Base-by-base conservation (phyloP, 1,284 basidiomycete genomes). In the Sporisorium sorghi region DNA sequence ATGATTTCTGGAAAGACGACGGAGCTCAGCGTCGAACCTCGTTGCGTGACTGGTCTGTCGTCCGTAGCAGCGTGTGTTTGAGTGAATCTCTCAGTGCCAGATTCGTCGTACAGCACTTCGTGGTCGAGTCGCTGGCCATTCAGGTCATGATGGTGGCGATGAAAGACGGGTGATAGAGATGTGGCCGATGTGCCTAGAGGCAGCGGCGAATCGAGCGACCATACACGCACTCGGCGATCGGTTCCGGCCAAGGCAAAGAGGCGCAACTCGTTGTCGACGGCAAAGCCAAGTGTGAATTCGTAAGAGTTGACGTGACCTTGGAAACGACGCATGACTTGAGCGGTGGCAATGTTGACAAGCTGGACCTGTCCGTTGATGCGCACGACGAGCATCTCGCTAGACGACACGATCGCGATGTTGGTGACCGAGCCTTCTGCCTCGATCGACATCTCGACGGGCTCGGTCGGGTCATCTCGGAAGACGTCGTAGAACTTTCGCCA, bases 231-330 rank as follows among this genome's bases (percentile, higher is more conserved):
- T 21, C 40, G 42, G 12, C 56, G 30, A 30, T 73, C 70, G 15
- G 56, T n/a, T 2, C 70, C 70, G 5, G 64, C 64, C 23, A 73
- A 33, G 6, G 70, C 70, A 5, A 73, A 15, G 3, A 73, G 42
- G 2, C 60, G 51, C n/a, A 54, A 33, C 2, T 49, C 43, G 1
- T 37, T 21, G 24, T 73, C 64, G 17, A 68, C 35, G 4, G 64
- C 64, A 19, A 53, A 57, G 7, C 49, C 72, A 0, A 74, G 49
- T 6, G 42, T n/a, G n/a, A 59, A 74, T 0, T 42, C 30, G 24
- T 69, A 74, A 9, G 60, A 52, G n/a, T 74, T 74, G 40, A 67
- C 56, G 35, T 74, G 72, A 3, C 72, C 72, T 7, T 44, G 15
- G 30, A 37, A 69, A 6, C 15, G n/a, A 4, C 55, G 42, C 23